These are phyloP conservation scores for Nitzschia putrida DNA, from an alignment of 108 stramenopile species.

Conservation along the genomic window DNA sequence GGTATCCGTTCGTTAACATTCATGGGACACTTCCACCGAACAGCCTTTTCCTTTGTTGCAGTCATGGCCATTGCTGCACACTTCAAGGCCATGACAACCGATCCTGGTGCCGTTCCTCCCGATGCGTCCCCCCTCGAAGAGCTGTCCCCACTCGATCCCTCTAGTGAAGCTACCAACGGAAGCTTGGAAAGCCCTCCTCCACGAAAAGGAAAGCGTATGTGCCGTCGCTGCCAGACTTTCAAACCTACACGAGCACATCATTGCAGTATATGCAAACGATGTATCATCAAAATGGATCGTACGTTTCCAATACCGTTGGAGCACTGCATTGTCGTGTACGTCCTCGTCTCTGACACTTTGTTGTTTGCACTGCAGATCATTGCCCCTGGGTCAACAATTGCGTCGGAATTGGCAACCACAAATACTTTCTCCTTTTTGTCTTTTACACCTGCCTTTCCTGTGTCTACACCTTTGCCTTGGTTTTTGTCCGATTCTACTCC, in stretches of 20 bases:
- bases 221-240: conserved; percentile 82
- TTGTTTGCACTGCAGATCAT: conserved; percentile 19
- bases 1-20: conserved; percentile 49
- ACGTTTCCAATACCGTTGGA: not conserved
- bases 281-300: conserved; percentile 94
- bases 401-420: conserved; percentile 98
- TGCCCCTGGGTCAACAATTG: conserved; percentile 99
- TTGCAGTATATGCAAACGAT: conserved; percentile 80
- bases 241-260: conserved; percentile 85
- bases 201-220: conserved; percentile 56
- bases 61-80: conserved; percentile 66
- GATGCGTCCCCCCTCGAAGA: conserved; percentile 69
- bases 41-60: conserved; percentile 61
- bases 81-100: conserved; percentile 90
- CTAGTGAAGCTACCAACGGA: not conserved
- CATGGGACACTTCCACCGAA: conserved; percentile 56
- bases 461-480: conserved; percentile 77
- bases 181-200: conserved; percentile 18
- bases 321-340: not conserved
- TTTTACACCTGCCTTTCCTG: conserved; percentile 92
- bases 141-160: not conserved
- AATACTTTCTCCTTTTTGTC: conserved; percentile 97
- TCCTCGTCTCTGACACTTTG: not conserved
- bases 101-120: conserved; percentile 87
- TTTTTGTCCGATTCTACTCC: conserved; percentile 63